Percentiles rank a stretch among this genome's conserved stretches.
Conservation (phyloP, 1,284 basidiomycete genomes). For the Microbotryum violaceum region DNA sequence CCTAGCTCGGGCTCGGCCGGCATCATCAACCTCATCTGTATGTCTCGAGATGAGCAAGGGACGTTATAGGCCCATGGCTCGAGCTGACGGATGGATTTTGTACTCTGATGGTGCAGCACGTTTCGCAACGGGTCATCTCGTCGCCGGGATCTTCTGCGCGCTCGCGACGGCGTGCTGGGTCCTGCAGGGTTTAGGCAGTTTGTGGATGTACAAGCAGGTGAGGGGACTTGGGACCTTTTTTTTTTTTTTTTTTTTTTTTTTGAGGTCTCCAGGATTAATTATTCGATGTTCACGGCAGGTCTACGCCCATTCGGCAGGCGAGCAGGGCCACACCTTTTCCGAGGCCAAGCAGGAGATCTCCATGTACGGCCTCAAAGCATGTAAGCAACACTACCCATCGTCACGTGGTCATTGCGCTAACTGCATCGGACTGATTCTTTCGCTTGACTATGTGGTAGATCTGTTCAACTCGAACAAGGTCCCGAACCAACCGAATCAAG, state of each 20-base stretch:
- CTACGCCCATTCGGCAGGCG: slow-evolving; percentile 65
- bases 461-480: too few relatives aligned
- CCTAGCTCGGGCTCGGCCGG: slow-evolving; percentile 83
- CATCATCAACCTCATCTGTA: slow-evolving; percentile 69
- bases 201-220: slow-evolving; percentile 73
- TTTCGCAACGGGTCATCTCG: slow-evolving; percentile 45
- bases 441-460: too few relatives aligned
- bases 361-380: slow-evolving; percentile 19
- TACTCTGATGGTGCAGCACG: slow-evolving; percentile 1
- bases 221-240: slow-evolving; percentile 25
- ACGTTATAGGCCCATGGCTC: too few relatives aligned
- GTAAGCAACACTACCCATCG: neutral
- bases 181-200: slow-evolving; percentile 70
- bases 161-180: slow-evolving; percentile 81
- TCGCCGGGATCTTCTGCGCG: slow-evolving; percentile 67
- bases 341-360: slow-evolving; percentile 76
- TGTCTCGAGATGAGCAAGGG: neutral
- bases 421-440: too few relatives aligned
- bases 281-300: slow-evolving; percentile 49
- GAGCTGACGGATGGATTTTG: slow-evolving; percentile 4
- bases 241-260: neutral
- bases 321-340: slow-evolving; percentile 68
- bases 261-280: neutral
- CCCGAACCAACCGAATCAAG: too few relatives aligned
- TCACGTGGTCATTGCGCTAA: too few relatives aligned